These are phyloP conservation scores for Hygrophorus pudorinus DNA, from an alignment of 768 basidiomycete species.

Conservation along the genomic window DNA sequence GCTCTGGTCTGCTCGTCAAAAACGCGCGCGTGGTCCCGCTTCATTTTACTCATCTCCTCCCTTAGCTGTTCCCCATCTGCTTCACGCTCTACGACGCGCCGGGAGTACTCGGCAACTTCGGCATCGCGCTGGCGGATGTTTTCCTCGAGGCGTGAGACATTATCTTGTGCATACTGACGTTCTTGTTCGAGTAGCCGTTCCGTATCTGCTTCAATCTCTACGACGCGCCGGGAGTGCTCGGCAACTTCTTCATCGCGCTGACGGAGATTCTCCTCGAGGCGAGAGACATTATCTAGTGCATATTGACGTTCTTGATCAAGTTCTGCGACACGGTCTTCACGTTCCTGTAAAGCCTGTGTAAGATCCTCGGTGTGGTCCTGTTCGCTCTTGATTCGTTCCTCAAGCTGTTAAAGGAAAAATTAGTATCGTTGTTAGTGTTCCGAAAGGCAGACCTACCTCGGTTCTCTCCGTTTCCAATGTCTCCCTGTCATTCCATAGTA, in stretches of 20 bases:
- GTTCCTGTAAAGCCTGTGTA: slow-evolving; percentile 38
- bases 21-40: slow-evolving; percentile 43
- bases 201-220: slow-evolving; percentile 39
- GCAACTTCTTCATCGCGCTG: slow-evolving; percentile 48
- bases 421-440: background rate
- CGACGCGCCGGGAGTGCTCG: slow-evolving; percentile 34
- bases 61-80: slow-evolving; percentile 43
- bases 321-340: slow-evolving; percentile 38
- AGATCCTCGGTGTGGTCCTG: slow-evolving; percentile 42
- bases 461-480: slow-evolving; percentile 45
- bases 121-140: slow-evolving; percentile 46
- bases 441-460: slow-evolving; percentile 29
- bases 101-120: slow-evolving; percentile 39
- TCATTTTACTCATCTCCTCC: slow-evolving; percentile 43
- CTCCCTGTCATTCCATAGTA: slow-evolving; percentile 41
- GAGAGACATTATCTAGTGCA: slow-evolving; percentile 40
- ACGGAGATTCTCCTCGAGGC: slow-evolving; percentile 47
- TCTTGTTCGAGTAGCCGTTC: slow-evolving; percentile 57
- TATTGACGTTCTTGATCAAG: slow-evolving; percentile 49
- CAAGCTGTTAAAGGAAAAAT: slow-evolving; percentile 27
- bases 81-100: slow-evolving; percentile 38
- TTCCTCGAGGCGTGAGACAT: slow-evolving; percentile 44
- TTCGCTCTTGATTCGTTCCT: slow-evolving; percentile 41
- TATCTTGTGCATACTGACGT: slow-evolving; percentile 43
- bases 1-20: slow-evolving; percentile 38